Evolutionary conservation across 2,329 filamentous ascomycete genomes (phyloP).

Genomic region (Taxawa tesnikishii): DNA sequence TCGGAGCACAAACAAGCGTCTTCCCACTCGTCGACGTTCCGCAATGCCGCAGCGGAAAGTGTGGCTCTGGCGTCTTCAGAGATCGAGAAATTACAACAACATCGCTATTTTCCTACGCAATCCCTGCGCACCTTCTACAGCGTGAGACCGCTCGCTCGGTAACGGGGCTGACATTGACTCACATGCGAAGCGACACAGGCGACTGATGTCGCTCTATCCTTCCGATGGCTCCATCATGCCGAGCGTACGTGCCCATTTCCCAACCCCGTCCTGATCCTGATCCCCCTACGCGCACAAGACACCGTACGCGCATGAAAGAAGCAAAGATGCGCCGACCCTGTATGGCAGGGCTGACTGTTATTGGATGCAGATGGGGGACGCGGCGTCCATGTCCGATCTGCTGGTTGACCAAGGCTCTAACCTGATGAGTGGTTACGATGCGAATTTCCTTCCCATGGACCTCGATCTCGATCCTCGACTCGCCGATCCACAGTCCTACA

Average conservation of each 20-base stretch:
- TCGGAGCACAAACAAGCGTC: too few species aligned
- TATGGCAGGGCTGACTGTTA: slow-evolving; percentile 3
- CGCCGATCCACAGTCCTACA: slow-evolving; percentile 16
- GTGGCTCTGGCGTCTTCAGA: too few species aligned
- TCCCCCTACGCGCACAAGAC: not conserved
- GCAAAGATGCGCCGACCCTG: slow-evolving; percentile 1
- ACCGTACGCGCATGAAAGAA: not conserved
- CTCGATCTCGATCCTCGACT: slow-evolving; percentile 28
- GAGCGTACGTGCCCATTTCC: slow-evolving; percentile 3
- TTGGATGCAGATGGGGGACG: slow-evolving; percentile 13
- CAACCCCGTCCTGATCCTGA: not conserved
- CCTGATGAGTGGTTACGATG: slow-evolving; percentile 29
- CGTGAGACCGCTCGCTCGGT: too few species aligned
- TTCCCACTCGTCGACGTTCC: too few species aligned
- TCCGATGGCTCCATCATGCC: slow-evolving; percentile 5
- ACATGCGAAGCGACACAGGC: not conserved
- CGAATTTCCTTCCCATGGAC: slow-evolving; percentile 34
- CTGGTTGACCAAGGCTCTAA: slow-evolving; percentile 20
- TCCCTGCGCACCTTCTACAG: too few species aligned
- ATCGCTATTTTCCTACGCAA: too few species aligned
- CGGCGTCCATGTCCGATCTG: slow-evolving; percentile 14
- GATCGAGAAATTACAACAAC: too few species aligned
- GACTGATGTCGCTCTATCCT: slow-evolving; percentile 5
- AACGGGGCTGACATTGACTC: too few species aligned
- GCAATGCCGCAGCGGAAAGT: too few species aligned